phyloP scores from a whole-genome alignment of 352 stramenopile species.

The Globisporangium cederbergense region DNA sequence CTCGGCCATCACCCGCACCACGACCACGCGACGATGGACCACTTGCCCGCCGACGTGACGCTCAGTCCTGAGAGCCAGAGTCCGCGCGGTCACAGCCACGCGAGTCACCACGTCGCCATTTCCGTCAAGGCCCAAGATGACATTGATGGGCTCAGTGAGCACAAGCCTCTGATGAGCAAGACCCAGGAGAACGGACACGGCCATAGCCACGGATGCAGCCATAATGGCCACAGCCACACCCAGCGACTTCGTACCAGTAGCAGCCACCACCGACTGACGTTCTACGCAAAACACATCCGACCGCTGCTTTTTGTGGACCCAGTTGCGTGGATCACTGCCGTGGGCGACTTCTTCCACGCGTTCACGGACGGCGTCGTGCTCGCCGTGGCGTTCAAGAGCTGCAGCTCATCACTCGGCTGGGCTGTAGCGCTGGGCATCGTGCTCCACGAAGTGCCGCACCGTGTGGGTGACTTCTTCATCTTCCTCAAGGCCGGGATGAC shows the following conservation, averaged over 20 bases:
- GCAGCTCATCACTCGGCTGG: conserved; percentile 21
- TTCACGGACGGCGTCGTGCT: conserved; percentile 25
- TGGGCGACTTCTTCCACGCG: conserved; percentile 25
- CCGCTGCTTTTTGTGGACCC: conserved; percentile 13
- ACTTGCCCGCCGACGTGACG: conserved; percentile 1
- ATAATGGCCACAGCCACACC: not conserved
- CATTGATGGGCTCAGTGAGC: not conserved
- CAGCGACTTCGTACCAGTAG: not conserved
- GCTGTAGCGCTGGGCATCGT: conserved; percentile 22
- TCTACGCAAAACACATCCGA: not conserved
- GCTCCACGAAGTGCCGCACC: conserved; percentile 25
- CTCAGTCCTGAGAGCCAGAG: conserved; percentile 17
- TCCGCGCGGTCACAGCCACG: conserved; percentile 17
- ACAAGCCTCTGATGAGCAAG: not conserved
- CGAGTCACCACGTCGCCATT: conserved; percentile 15
- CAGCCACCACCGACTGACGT: not conserved
- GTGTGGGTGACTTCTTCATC: conserved; percentile 27
- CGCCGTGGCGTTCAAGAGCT: conserved; percentile 24
- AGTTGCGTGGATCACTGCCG: conserved; percentile 26
- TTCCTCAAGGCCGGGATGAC: conserved; percentile 21
- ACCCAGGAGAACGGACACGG: not conserved
- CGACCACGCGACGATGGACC: conserved; percentile 17
- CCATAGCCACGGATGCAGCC: not conserved
- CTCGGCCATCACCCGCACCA: conserved; percentile 13
- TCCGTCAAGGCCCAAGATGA: not conserved